Base-by-base conservation (phyloP, 1,284 basidiomycete species). In the Malassezia sp. region DNA sequence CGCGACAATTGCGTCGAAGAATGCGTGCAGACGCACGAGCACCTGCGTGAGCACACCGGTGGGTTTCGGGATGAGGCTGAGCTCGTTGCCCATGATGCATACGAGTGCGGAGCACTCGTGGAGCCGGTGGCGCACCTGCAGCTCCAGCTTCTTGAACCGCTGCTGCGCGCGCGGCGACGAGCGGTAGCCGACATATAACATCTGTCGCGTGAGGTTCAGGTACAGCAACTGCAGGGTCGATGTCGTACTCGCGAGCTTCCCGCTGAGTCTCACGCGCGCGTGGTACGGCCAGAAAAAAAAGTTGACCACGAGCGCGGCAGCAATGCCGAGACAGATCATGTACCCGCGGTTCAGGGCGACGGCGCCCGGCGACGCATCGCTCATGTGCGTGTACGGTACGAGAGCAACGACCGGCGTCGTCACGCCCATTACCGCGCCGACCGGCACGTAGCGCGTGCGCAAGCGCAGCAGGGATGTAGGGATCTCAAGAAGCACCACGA, bases 61-160 rank as follows among this genome's bases (percentile, higher is more conserved):
- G 0, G 74, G 74, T 40, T 74, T 72, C 6, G 73, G 74, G 1
- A 74, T 64, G 21, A 75, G 68, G 12, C 72, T 73, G 8, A 75
- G 33, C 53, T 75, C 75, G 35, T 66, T 63, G 15, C 59, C 57
- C 53, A 61, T 59, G 17, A 53, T 45, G 0, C 20, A 26, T 56
- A 73, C 61, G 21, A 74, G 67, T 62, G 45, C 71, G 57, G 54
- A 68, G 59, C 12, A 71, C 63, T 45, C 71, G 38, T 39, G 61
- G 49, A 59, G 72, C 61, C 54, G 72, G 44, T 0, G 60, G 61
- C 36, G 63, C 52, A 33, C 71, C 61, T 22, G 67, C 57, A n/a
- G 59, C 65, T 53, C 63, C 15, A 60, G 40, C 29, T 35, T 33
- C 29, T 52, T 49, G 35, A 67, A 68, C 1, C 49, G 46, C 7